phyloP scores from a whole-genome alignment of 192 early-diverging fungal genomes.

The Gamsiella multidivaricata region DNA sequence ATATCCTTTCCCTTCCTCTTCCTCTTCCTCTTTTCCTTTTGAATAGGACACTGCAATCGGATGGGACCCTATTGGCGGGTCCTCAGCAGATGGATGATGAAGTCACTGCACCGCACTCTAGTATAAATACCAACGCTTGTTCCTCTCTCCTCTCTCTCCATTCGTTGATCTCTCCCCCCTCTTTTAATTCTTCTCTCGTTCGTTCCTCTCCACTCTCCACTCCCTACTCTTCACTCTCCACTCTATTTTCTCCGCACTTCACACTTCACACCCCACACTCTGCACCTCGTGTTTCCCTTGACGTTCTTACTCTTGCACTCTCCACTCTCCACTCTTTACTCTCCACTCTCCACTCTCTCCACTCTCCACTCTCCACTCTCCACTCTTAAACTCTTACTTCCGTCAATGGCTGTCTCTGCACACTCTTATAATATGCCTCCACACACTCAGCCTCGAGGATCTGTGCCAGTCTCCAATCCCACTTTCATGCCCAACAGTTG shows the following conservation, averaged over 20 bases:
- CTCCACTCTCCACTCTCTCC: not conserved
- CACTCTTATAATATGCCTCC: constrained; percentile 8
- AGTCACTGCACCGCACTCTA: not conserved
- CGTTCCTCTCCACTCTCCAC: constrained; percentile 2
- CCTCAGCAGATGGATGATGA: too few relatives aligned
- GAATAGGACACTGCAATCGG: too few relatives aligned
- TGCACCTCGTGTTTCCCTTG: too few relatives aligned
- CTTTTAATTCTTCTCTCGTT: not conserved
- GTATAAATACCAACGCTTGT: not conserved
- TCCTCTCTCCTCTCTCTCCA: not conserved
- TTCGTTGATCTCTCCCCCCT: not conserved
- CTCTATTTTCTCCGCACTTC: not conserved
- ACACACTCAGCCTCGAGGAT: not conserved
- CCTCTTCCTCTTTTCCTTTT: too few relatives aligned
- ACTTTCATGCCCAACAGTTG: not conserved
- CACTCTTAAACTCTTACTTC: not conserved
- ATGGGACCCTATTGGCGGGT: too few relatives aligned
- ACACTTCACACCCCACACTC: not conserved
- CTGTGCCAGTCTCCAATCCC: not conserved
- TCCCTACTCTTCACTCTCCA: constrained; percentile 1
- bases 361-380: not conserved
- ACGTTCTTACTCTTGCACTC: too few relatives aligned
- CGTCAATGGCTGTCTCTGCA: not conserved
- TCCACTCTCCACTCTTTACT: constrained; percentile 2
- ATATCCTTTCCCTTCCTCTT: too few relatives aligned